Evolutionary conservation across 768 basidiomycete species (phyloP), one percentile per base, ranked within the genome.

Genomic region (Rhodotorula toruloides): DNA sequence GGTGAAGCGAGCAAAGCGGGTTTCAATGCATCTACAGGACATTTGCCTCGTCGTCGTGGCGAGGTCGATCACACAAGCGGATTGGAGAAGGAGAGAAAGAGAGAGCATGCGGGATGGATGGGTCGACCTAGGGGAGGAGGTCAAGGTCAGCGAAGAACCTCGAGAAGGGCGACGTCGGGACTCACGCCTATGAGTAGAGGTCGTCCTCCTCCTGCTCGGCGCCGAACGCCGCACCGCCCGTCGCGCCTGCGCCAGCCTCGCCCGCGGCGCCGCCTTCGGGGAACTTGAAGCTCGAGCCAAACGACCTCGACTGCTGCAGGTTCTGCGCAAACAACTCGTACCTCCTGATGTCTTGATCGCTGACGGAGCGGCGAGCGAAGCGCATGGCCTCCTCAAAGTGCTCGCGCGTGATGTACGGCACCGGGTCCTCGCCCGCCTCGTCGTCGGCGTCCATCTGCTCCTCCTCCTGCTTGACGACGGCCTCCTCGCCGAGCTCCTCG

Each of bases 301-400:
- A 92, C 50, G 87, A 87, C 76, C 91, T 86, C 67, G 89, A 89
- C 78, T 91, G 91, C 79, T 90, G 90, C 67, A 91, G 80, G 78
- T 90, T 91, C 83, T 92, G 92, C 42, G 93, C 81, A 78, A 98
- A 98, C 87, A 96, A 92, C 84, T 98, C 94, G 79, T 98, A 99
- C 58, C 54, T 25, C 21, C 93, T 85, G 79, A 98, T 94, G 76
- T 98, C 94, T 55, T 60, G 58, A 55, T 66, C 67, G 43, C 52
- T 44, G 34, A 98, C 94, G 19, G 92, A 97, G 58, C 96, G 88
- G 77, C 96, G 88, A 68, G 96, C 93, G 74, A 84, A 98, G 79
- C 88, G 87, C 93, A 98, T 98, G 4, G 96, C 93, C 37, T 39
- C 54, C n/a, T 39, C 94, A 73, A 98, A 98, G 83, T 98, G 94